phyloP scores from a whole-genome alignment of 371 early-diverging fungal genomes.

The Cokeromyces recurvatus region DNA sequence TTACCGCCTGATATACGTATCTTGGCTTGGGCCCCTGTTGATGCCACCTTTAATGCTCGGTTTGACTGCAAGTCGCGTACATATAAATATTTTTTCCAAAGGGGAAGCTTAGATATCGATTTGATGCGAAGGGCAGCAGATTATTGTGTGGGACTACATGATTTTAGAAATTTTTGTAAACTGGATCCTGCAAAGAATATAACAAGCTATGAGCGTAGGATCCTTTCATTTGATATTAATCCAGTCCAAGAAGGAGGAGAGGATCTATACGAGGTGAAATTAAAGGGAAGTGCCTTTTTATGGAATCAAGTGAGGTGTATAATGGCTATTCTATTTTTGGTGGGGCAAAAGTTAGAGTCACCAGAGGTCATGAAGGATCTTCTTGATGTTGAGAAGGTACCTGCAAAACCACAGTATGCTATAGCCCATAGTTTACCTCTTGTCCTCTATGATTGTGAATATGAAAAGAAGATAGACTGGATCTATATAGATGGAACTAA shows the following conservation, averaged over 20 bases:
- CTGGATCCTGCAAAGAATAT: constrained; percentile 83
- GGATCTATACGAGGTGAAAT: constrained; percentile 64
- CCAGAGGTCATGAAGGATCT: constrained; percentile 33
- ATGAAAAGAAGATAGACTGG: constrained; percentile 33
- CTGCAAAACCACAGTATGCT: constrained; percentile 33
- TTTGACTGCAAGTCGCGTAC: constrained; percentile 83
- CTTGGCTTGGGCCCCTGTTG: constrained; percentile 88
- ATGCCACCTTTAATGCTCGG: constrained; percentile 77
- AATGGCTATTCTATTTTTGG: constrained; percentile 84
- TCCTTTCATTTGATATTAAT: constrained; percentile 61
- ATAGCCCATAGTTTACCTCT: constrained; percentile 84
- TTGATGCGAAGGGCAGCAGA: constrained; percentile 75
- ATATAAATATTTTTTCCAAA: constrained; percentile 92
- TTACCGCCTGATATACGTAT: constrained; percentile 90
- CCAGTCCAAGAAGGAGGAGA: constrained; percentile 25
- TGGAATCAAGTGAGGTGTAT: constrained; percentile 98
- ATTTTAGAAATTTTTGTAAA: constrained; percentile 94
- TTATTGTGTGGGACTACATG: constrained; percentile 76
- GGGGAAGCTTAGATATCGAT: constrained; percentile 51
- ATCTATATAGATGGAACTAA: not conserved
- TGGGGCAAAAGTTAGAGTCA: constrained; percentile 58
- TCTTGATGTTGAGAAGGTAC: constrained; percentile 26
- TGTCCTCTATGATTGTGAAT: constrained; percentile 85
- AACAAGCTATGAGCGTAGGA: constrained; percentile 67
- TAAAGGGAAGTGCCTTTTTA: constrained; percentile 85